Evolutionary conservation across 2,329 filamentous ascomycete genomes (phyloP).

Genomic region (Cytospora paraplurivora): DNA sequence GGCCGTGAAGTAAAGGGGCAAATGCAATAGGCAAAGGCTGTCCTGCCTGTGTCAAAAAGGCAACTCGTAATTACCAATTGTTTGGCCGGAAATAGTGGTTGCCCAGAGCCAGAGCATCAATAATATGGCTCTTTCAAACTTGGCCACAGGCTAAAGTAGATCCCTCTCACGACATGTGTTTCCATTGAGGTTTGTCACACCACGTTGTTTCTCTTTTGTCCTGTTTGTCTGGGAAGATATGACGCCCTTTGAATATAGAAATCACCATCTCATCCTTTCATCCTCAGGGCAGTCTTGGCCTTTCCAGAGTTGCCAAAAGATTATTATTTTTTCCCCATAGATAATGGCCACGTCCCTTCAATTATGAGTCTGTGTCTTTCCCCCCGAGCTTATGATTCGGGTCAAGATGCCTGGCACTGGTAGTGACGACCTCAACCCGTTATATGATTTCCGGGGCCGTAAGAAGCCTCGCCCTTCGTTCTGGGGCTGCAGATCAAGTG

Average conservation of each 20-base stretch:
- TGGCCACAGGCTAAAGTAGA: neutral
- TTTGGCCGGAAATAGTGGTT: too few relatives aligned
- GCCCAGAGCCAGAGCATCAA: too few relatives aligned
- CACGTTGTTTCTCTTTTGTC: neutral
- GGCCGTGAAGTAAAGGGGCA: too few relatives aligned
- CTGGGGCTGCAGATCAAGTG: slow-evolving; percentile 14
- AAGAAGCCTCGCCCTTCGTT: slow-evolving; percentile 16
- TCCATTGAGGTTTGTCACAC: neutral
- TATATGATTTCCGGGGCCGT: slow-evolving; percentile 4
- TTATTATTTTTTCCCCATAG: neutral
- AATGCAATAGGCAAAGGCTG: too few relatives aligned
- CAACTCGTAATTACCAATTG: too few relatives aligned
- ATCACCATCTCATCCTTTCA: neutral
- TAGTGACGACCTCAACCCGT: slow-evolving; percentile 7
- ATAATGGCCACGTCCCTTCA: neutral
- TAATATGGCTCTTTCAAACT: too few relatives aligned
- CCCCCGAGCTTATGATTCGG: neutral
- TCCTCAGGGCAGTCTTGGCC: neutral
- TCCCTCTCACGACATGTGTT: neutral
- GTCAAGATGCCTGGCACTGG: slow-evolving; percentile 9
- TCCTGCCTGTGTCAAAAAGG: too few relatives aligned
- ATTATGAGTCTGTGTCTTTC: neutral
- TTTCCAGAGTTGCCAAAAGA: neutral
- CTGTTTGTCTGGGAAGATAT: neutral
- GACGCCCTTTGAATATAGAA: neutral